A percentile compares a stretch with the other conserved stretches of the same genome.
Conservation (phyloP, 805 yeast genomes). For the Danielozyma ontarioensis region DNA sequence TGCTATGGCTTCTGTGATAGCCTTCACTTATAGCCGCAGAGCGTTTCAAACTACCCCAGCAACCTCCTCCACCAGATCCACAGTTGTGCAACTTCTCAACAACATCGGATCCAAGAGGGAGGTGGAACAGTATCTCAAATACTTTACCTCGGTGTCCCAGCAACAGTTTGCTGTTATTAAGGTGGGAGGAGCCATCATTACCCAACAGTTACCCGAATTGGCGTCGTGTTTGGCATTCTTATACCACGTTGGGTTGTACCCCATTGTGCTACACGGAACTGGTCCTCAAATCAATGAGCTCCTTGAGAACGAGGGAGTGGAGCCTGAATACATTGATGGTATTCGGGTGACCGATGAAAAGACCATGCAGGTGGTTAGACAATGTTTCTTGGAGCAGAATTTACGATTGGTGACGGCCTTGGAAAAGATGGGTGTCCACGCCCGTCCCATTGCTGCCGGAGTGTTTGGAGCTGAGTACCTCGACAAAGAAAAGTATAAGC, state of each 20-base stretch:
- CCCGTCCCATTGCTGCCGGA: slow-evolving; percentile 97
- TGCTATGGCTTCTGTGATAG: neutral
- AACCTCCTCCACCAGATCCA: slow-evolving; percentile 70
- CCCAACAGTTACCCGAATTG: slow-evolving; percentile 86
- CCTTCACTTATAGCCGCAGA: slow-evolving; percentile 1
- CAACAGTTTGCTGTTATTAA: slow-evolving; percentile 98
- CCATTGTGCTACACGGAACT: slow-evolving; percentile 95
- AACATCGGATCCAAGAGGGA: slow-evolving; percentile 97
- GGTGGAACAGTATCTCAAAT: slow-evolving; percentile 94
- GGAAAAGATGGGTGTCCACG: slow-evolving; percentile 94
- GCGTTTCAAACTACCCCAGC: slow-evolving; percentile 5
- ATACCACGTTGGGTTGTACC: slow-evolving; percentile 95
- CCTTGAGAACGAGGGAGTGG: slow-evolving; percentile 89
- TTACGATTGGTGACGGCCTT: slow-evolving; percentile 91
- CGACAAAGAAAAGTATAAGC: slow-evolving; percentile 83
- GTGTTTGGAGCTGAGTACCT: slow-evolving; percentile 91
- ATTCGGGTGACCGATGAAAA: slow-evolving; percentile 91
- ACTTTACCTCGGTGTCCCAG: slow-evolving; percentile 91
- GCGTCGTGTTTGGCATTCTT: slow-evolving; percentile 94
- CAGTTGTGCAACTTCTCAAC: slow-evolving; percentile 90
- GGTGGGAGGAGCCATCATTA: slow-evolving; percentile 98
- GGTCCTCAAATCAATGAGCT: slow-evolving; percentile 98
- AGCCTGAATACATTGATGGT: slow-evolving; percentile 94
- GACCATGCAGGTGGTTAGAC: slow-evolving; percentile 94
- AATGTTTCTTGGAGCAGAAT: slow-evolving; percentile 93